phyloP scores from a whole-genome alignment of 805 yeast genomes.

The Schizosaccharomyces lindneri region DNA sequence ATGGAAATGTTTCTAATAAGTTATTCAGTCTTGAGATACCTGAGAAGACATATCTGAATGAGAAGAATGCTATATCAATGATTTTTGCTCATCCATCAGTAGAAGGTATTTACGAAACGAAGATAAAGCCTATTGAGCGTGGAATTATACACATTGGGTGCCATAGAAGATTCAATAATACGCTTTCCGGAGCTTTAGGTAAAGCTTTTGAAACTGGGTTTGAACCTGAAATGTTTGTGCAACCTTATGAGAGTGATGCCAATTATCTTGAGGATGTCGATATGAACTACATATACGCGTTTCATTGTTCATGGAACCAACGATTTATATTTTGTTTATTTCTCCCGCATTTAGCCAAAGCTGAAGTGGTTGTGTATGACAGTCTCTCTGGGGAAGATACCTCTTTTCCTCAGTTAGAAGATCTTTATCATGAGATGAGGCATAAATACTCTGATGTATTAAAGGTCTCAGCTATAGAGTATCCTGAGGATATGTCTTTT shows the following conservation, averaged over 20 bases:
- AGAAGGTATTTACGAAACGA: slow-evolving; percentile 51
- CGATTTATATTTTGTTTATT: slow-evolving; percentile 51
- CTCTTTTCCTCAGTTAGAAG: slow-evolving; percentile 29
- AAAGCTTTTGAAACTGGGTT: slow-evolving; percentile 72
- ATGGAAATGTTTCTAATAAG: slow-evolving; percentile 25
- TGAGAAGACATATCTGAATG: slow-evolving; percentile 34
- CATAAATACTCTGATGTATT: slow-evolving; percentile 10
- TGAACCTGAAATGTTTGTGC: slow-evolving; percentile 14
- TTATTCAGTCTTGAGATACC: slow-evolving; percentile 45
- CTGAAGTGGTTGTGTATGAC: slow-evolving; percentile 32
- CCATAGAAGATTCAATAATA: slow-evolving; percentile 28
- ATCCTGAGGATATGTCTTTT: slow-evolving; percentile 2
- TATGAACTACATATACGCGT: slow-evolving; percentile 25
- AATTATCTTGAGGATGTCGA: slow-evolving; percentile 24
- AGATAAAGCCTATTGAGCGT: slow-evolving; percentile 22
- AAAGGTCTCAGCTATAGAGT: background rate
- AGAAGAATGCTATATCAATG: slow-evolving; percentile 32
- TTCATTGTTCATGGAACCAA: slow-evolving; percentile 47
- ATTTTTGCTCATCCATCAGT: slow-evolving; percentile 36
- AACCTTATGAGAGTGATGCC: slow-evolving; percentile 17
- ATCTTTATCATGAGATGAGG: slow-evolving; percentile 29
- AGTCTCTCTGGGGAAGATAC: slow-evolving; percentile 39
- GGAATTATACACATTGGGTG: background rate
- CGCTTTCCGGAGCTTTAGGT: slow-evolving; percentile 61
- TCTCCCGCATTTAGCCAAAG: slow-evolving; percentile 29